Base-by-base conservation (phyloP, 352 stramenopile genomes). In the Pythium volutum region DNA sequence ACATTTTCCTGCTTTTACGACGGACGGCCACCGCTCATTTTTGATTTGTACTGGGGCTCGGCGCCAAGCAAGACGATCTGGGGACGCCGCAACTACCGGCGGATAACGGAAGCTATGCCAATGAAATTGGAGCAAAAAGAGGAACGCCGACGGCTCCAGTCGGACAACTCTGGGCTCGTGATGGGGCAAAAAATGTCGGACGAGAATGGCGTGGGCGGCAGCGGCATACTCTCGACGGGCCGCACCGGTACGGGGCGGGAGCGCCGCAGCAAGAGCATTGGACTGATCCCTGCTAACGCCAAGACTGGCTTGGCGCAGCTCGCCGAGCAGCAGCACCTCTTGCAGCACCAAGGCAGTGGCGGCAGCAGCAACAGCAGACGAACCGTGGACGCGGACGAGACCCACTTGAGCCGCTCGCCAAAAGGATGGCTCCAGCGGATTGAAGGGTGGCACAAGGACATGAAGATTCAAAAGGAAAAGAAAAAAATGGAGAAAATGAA, bases 361-460 rank as follows among this genome's bases (percentile, higher is more conserved):
- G 31, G 31, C 14, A 29, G 25, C 25, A 60, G 55, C 57, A 65
- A 5, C 6, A 7, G 15, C 46, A 46, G 31, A 36, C 10, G 31
- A 36, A 8, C 10, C 31, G 31, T 31, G 23, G 23, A 66, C 38
- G 55, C 61, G 76, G 31, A 81, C 7, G 76, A 84, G 34, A 51
- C 41, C 36, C 70, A 78, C 18, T 27, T 73, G n/a, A 81, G 76
- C 25, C 74, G 74, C 0, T 89, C 84, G 3, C 81, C 84, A 1
- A 78, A 84, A 47, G 78, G 75, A 10, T 93, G 81, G 81, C 81
- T 93, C 52, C 81, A 93, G 55, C 79, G 83, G 7, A 77, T 93
- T 22, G 84, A 91, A 39, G 80, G 84, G 47, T 93, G 84, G 84
- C 81, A 91, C 58, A 89, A 90, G 50, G 81, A 89, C 47, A 70